These are phyloP conservation scores for Rhododendron vialii DNA, from an alignment of 148 eudicot genomes.

Conservation along the genomic window DNA sequence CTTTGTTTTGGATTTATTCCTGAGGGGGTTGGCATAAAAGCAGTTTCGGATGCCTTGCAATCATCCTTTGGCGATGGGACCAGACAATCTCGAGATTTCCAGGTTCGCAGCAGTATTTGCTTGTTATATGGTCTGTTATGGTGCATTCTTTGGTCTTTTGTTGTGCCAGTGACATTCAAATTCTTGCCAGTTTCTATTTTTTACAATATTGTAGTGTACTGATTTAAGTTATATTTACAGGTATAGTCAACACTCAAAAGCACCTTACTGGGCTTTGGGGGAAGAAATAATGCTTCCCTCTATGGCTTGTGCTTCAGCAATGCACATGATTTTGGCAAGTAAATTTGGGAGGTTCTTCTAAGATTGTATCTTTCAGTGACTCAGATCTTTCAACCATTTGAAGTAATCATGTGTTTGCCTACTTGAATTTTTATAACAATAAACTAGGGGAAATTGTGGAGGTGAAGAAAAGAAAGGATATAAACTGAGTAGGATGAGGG, in stretches of 20 bases:
- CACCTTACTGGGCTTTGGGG: neutral
- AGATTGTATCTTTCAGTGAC: neutral
- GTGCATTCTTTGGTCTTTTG: neutral
- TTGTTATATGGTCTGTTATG: neutral
- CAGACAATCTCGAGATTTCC: constrained; percentile 83
- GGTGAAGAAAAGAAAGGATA: neutral
- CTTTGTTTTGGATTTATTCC: constrained; percentile 89
- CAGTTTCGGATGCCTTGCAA: constrained; percentile 78
- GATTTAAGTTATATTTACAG: neutral
- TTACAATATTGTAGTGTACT: neutral
- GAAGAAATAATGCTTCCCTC: neutral
- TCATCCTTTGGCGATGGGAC: constrained; percentile 86
- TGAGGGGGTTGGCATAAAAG: constrained; percentile 68
- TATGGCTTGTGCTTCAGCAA: neutral
- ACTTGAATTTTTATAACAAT: too few species aligned
- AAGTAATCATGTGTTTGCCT: neutral
- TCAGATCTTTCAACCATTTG: neutral
- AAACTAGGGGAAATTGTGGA: neutral
- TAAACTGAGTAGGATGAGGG: neutral
- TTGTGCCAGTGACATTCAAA: neutral
- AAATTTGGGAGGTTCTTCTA: neutral
- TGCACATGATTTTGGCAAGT: neutral
- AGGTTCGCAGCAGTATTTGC: constrained; percentile 41
- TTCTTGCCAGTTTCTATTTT: neutral
- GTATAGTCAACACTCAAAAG: neutral